phyloP scores from a whole-genome alignment of 1,139 yeast genomes.

The Neolecta irregularis region DNA sequence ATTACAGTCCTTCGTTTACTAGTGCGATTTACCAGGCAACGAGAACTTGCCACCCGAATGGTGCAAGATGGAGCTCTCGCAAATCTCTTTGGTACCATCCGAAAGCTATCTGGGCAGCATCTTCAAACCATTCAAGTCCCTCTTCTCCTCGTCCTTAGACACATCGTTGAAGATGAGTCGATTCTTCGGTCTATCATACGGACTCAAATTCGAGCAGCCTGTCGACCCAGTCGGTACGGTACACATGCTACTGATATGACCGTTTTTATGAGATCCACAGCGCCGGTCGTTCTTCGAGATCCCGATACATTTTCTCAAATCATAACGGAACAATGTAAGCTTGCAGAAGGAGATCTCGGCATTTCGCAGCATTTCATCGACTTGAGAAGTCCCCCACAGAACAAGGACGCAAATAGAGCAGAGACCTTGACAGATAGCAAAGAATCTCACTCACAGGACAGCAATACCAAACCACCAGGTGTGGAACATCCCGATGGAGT shows the following conservation, averaged over 20 bases:
- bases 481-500: slow-evolving; percentile 38
- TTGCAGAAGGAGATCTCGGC: slow-evolving; percentile 19
- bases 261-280: slow-evolving; percentile 38
- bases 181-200: slow-evolving; percentile 37
- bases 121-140: slow-evolving; percentile 23
- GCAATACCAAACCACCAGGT: slow-evolving; percentile 12
- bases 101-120: slow-evolving; percentile 19
- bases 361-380: slow-evolving; percentile 20
- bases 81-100: slow-evolving; percentile 22
- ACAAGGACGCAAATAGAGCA: slow-evolving; percentile 10
- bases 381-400: slow-evolving; percentile 20
- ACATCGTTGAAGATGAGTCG: slow-evolving; percentile 50
- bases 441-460: neutral
- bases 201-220: slow-evolving; percentile 25
- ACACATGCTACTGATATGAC: slow-evolving; percentile 32
- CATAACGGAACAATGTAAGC: slow-evolving; percentile 31
- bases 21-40: slow-evolving; percentile 37
- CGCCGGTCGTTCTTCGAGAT: slow-evolving; percentile 43
- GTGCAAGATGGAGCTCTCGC: slow-evolving; percentile 31
- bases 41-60: slow-evolving; percentile 28
- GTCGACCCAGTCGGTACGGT: slow-evolving; percentile 17
- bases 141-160: slow-evolving; percentile 37
- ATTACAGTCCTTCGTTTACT: slow-evolving; percentile 37
- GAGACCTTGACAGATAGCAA: slow-evolving; percentile 5
- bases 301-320: slow-evolving; percentile 41